A percentile compares a stretch with the other conserved stretches of the same genome.
These are phyloP conservation scores for Penicillium subrubescens DNA, from an alignment of 495 filamentous ascomycete species.

Conservation along the genomic window DNA sequence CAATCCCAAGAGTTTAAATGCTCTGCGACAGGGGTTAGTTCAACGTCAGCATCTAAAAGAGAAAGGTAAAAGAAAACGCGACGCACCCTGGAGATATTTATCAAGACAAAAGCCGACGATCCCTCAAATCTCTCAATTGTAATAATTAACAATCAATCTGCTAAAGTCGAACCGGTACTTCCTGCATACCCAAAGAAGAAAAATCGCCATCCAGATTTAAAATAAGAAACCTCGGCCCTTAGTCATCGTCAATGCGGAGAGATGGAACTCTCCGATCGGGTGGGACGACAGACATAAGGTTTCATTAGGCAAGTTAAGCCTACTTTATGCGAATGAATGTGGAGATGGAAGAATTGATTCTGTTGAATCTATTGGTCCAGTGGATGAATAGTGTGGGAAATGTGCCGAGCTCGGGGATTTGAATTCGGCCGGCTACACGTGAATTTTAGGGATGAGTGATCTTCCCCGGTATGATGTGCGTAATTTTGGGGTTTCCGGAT, in stretches of 20 bases:
- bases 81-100: not conserved
- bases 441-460: not conserved
- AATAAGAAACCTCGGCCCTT: constrained; percentile 13
- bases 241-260: constrained; percentile 24
- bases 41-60: not conserved
- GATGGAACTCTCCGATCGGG: constrained; percentile 23
- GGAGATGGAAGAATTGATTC: not conserved
- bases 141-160: too few relatives aligned
- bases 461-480: not conserved
- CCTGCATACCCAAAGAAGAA: not conserved
- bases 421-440: not conserved
- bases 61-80: not conserved
- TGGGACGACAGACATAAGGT: not conserved
- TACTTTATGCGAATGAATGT: not conserved
- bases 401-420: not conserved
- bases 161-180: not conserved
- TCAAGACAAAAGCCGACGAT: not conserved
- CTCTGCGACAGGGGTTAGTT: not conserved
- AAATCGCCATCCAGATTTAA: not conserved
- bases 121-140: not conserved
- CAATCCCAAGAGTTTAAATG: not conserved
- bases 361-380: not conserved
- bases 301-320: too few relatives aligned
- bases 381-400: not conserved
- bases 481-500: not conserved